Percentiles rank a stretch among this genome's conserved stretches.
Evolutionary conservation across 23 red algal genomes (phyloP).

Genomic region (Gracilaria domingensis): DNA sequence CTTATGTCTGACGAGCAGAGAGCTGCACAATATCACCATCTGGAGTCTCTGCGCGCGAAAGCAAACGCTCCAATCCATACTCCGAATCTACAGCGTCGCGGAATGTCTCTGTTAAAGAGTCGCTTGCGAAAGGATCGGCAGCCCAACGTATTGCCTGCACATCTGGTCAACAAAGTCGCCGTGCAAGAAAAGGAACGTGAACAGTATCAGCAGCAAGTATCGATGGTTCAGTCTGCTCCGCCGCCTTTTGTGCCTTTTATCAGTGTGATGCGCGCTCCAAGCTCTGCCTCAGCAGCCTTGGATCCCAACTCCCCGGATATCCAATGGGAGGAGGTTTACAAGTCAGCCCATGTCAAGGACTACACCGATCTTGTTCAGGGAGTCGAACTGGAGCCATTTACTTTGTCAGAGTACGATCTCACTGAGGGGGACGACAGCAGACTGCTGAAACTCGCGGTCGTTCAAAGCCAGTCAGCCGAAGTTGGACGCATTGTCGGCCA

Average conservation of each 20-base stretch:
- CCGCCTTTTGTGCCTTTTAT: constrained; percentile 72
- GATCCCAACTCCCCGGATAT: constrained; percentile 56
- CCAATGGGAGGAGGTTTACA: constrained; percentile 72
- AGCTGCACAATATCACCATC: constrained; percentile 41
- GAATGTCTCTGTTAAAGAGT: constrained; percentile 4
- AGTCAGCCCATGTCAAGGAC: constrained; percentile 51
- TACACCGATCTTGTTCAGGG: constrained; percentile 58
- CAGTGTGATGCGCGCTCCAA: constrained; percentile 52
- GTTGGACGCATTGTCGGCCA: constrained; percentile 32
- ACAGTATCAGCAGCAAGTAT: constrained; percentile 51
- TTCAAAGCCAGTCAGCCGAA: constrained; percentile 13
- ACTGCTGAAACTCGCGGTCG: constrained; percentile 41
- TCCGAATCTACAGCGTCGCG: constrained; percentile 38
- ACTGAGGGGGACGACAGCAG: constrained; percentile 59
- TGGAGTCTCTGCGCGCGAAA: constrained; percentile 40
- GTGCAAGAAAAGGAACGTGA: constrained; percentile 36
- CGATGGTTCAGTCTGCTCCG: constrained; percentile 25
- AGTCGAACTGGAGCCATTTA: constrained; percentile 57
- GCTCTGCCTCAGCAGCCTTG: constrained; percentile 28
- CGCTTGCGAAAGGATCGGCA: constrained; percentile 56
- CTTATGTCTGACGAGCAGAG: constrained; percentile 64
- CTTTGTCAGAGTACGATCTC: constrained; percentile 74
- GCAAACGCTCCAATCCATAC: constrained; percentile 57
- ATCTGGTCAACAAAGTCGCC: constrained; percentile 47
- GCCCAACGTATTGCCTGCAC: constrained; percentile 53